Base-by-base conservation (phyloP, 2,329 filamentous ascomycete genomes). In the Neopestalotiopsis sp. region DNA sequence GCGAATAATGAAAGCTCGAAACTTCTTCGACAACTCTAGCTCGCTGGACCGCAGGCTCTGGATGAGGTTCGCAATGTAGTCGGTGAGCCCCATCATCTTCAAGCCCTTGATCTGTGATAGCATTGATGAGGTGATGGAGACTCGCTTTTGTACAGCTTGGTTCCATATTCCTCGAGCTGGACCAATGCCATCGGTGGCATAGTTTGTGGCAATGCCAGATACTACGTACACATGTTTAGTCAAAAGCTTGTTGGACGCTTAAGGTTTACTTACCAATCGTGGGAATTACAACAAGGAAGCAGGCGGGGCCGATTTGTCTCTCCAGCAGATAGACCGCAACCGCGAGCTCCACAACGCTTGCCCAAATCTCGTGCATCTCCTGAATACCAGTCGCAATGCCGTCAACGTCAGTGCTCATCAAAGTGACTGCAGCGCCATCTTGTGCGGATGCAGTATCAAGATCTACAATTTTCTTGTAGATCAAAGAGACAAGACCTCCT, bases 321-420 rank as follows among this genome's bases (percentile, higher is more conserved):
- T 86, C 76, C 0, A 89, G 77, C 0, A 88, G 77, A 73, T 80
- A 88, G 63, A 81, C 81, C 0, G 81, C 82, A 1, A 88, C 67
- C 6, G 73, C 80, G 4, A 84, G 79, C 70, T 87, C 81, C 1
- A 86, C 69, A 0, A 77, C 66, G 56, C 74, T 79, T 0, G 78
- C 80, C 83, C 83, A 84, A 4, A 81, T 68, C 32, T 84, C 80
- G 61, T 85, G 84, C 49, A 83, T 68, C 1, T 68, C 71, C 4
- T 72, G 67, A 4, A 79, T 74, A 0, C 81, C 83, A 0, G 71
- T 59, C 2, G 77, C 73, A 3, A 85, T 80, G 5, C 80, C 77
- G 68, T 85, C 84, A 12, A 85, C 76, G 62, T 86, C 84, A 3
- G 83, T 80, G 67, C 71, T 84, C 84, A 86, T 86, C 3, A 86